A percentile compares a stretch with the other conserved stretches of the same genome.
These are phyloP conservation scores for Amylocarpus encephaloides DNA, from an alignment of 2,329 filamentous ascomycete genomes.

Conservation along the genomic window DNA sequence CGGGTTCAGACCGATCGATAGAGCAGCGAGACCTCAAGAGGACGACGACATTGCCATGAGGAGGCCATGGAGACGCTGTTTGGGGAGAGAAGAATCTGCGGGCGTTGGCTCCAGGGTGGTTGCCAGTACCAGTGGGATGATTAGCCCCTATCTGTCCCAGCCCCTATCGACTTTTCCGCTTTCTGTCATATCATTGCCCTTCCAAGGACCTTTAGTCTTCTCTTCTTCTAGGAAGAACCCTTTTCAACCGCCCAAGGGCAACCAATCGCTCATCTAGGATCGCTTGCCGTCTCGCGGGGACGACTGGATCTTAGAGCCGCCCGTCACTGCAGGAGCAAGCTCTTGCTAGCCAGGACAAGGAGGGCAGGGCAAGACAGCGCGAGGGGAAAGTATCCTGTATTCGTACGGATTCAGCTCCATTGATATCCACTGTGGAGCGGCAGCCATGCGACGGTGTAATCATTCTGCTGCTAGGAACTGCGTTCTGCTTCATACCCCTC, in stretches of 20 bases:
- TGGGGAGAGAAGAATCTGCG: background rate
- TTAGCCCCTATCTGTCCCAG: too few species aligned
- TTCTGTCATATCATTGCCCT: too few species aligned
- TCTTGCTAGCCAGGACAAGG: too few species aligned
- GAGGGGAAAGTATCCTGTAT: background rate
- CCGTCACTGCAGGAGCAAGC: background rate
- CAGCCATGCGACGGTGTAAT: constrained; percentile 1
- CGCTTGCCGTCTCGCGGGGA: too few species aligned
- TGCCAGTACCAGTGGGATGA: too few species aligned
- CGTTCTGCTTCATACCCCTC: background rate
- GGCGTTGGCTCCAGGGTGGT: too few species aligned
- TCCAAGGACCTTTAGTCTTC: too few species aligned
- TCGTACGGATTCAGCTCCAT: background rate
- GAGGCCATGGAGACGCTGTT: background rate
- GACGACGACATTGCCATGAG: background rate
- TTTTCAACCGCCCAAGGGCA: too few species aligned
- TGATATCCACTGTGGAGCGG: background rate
- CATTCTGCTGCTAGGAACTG: background rate
- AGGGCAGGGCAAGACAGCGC: too few species aligned
- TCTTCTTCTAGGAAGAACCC: too few species aligned
- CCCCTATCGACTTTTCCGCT: too few species aligned
- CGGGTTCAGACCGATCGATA: background rate
- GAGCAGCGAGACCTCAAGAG: background rate
- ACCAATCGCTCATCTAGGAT: too few species aligned
- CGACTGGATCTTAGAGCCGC: constrained; percentile 1